Evolutionary conservation across 1,284 basidiomycete genomes (phyloP).

Genomic region (Cutaneotrichosporon cavernicola): DNA sequence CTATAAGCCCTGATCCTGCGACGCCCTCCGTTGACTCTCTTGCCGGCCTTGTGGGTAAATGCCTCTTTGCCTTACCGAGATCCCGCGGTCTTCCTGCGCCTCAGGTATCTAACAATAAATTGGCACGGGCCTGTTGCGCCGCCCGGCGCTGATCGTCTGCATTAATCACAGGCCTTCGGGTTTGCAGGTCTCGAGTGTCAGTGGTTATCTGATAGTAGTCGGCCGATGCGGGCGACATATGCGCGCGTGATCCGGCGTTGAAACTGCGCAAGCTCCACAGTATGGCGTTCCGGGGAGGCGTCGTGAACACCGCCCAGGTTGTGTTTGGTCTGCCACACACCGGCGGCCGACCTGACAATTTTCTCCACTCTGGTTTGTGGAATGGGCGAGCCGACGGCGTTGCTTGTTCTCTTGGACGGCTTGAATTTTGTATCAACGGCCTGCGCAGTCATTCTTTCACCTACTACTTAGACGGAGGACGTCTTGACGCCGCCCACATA

Average conservation of each 20-base stretch:
- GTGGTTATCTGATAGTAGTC: constrained; percentile 11
- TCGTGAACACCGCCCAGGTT: background rate
- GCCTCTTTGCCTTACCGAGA: too few relatives aligned
- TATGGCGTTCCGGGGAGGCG: background rate
- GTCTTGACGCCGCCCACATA: background rate
- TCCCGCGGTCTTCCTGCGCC: too few relatives aligned
- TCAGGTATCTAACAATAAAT: too few relatives aligned
- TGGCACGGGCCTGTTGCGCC: too few relatives aligned
- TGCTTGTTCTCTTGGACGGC: background rate
- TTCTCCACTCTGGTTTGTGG: background rate
- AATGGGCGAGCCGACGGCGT: background rate
- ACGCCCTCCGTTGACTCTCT: too few relatives aligned
- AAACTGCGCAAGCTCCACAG: background rate
- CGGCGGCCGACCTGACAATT: background rate
- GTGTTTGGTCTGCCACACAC: background rate
- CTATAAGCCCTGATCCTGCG: too few relatives aligned
- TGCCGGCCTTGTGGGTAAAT: too few relatives aligned
- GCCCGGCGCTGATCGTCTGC: too few relatives aligned
- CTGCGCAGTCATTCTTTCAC: background rate
- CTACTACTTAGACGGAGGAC: background rate
- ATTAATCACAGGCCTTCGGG: background rate
- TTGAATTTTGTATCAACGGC: background rate
- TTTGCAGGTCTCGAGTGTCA: background rate
- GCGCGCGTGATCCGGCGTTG: background rate
- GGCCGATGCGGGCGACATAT: background rate